Conservation (phyloP, 495 filamentous ascomycete genomes). For the Penicilliopsis zonata region DNA sequence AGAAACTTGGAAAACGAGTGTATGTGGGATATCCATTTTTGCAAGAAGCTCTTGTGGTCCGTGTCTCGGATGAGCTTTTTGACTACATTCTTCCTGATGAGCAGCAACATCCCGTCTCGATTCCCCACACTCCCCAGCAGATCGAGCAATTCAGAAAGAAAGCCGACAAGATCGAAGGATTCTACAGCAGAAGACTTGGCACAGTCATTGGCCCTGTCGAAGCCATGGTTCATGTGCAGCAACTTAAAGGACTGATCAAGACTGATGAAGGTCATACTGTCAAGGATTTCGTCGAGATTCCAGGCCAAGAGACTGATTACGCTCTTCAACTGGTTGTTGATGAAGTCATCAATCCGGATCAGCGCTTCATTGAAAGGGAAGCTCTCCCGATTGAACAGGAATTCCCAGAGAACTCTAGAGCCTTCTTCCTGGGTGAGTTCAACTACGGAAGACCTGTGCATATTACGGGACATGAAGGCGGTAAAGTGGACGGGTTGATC, state of each 20-base stretch:
- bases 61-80: slow-evolving; percentile 89
- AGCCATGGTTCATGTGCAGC: slow-evolving; percentile 79
- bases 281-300: slow-evolving; percentile 87
- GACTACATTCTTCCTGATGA: slow-evolving; percentile 63
- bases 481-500: slow-evolving; percentile 67
- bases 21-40: slow-evolving; percentile 94
- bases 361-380: slow-evolving; percentile 79
- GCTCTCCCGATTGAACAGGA: slow-evolving; percentile 84
- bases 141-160: slow-evolving; percentile 78
- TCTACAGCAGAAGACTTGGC: slow-evolving; percentile 81
- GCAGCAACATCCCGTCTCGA: slow-evolving; percentile 45
- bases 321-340: slow-evolving; percentile 85
- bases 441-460: slow-evolving; percentile 84
- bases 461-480: slow-evolving; percentile 59
- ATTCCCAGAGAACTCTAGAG: slow-evolving; percentile 67
- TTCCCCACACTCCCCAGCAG: slow-evolving; percentile 64
- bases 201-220: slow-evolving; percentile 82
- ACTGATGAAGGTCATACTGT: slow-evolving; percentile 82
- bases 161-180: slow-evolving; percentile 66
- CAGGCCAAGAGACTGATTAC: slow-evolving; percentile 83
- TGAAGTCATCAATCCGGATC: slow-evolving; percentile 81
- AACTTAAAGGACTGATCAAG: slow-evolving; percentile 82
- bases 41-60: slow-evolving; percentile 80
- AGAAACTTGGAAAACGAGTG: slow-evolving; percentile 71
- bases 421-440: slow-evolving; percentile 94